phyloP scores from a whole-genome alignment of 768 basidiomycete genomes.

The Tricholomella constricta region DNA sequence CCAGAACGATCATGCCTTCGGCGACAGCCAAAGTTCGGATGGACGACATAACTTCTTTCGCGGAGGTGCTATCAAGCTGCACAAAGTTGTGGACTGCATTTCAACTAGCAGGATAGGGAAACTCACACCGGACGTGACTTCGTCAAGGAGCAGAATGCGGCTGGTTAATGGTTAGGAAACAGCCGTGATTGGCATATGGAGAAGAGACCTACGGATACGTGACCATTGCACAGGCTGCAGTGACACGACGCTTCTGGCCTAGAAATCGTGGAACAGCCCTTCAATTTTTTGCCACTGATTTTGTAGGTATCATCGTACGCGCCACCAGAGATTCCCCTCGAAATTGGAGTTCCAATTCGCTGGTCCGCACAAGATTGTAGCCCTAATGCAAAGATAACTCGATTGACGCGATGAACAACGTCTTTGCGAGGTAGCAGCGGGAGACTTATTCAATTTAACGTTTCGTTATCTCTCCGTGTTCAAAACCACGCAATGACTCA shows the following conservation, averaged over 20 bases:
- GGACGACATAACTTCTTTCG: constrained; percentile 43
- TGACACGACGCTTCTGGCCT: constrained; percentile 65
- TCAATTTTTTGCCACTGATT: neutral
- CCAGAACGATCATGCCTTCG: constrained; percentile 57
- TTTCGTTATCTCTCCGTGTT: no score
- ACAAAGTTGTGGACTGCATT: neutral
- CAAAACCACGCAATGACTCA: constrained; percentile 19
- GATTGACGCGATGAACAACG: constrained; percentile 42
- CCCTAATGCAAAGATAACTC: constrained; percentile 48
- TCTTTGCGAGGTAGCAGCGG: constrained; percentile 37
- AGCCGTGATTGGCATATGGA: neutral
- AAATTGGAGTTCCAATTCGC: constrained; percentile 57
- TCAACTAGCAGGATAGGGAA: neutral
- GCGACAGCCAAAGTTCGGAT: constrained; percentile 45
- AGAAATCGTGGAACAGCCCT: neutral
- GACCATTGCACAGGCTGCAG: constrained; percentile 62
- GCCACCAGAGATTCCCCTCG: constrained; percentile 62
- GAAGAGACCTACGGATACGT: constrained; percentile 44
- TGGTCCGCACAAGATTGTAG: constrained; percentile 49
- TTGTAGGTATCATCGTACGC: constrained; percentile 2
- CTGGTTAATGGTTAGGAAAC: constrained; percentile 19
- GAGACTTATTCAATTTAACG: constrained; percentile 24
- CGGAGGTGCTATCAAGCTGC: constrained; percentile 52
- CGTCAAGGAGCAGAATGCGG: constrained; percentile 63
- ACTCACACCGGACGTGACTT: constrained; percentile 54